A percentile compares a stretch with the other conserved stretches of the same genome.
phyloP scores from a whole-genome alignment of 257 asterid species.

The Solanum clarkiae region DNA sequence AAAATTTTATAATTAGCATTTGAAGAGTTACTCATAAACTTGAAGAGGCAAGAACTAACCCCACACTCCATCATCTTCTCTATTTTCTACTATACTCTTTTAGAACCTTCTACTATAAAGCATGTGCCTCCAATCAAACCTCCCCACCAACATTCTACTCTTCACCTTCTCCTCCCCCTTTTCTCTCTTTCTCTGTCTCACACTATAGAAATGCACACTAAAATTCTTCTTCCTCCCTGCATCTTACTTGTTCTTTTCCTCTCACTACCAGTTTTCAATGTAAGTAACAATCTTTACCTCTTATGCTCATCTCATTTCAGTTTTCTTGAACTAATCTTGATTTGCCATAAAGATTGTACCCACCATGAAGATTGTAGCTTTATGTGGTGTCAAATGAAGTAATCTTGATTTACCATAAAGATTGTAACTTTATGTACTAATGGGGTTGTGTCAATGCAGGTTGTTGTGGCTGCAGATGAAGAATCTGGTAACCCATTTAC shows the following conservation, averaged over 20 bases:
- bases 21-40: background rate
- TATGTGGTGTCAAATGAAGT: background rate
- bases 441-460: slow-evolving; percentile 29
- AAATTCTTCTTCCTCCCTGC: slow-evolving; percentile 1
- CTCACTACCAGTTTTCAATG: slow-evolving; percentile 13
- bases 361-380: background rate
- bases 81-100: background rate
- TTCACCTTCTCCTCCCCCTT: slow-evolving; percentile 9
- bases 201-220: slow-evolving; percentile 21
- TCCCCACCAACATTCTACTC: slow-evolving; percentile 22
- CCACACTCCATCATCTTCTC: slow-evolving; percentile 10
- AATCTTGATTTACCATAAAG: background rate
- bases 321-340: background rate
- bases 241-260: slow-evolving; percentile 4
- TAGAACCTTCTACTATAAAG: slow-evolving; percentile 19
- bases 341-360: background rate
- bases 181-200: slow-evolving; percentile 16
- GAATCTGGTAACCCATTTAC: slow-evolving; percentile 41
- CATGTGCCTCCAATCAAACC: slow-evolving; percentile 19
- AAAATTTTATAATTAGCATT: too few relatives aligned
- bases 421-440: background rate
- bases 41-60: background rate
- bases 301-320: background rate
- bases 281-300: background rate
- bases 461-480: slow-evolving; percentile 10